Evolutionary conservation across 768 basidiomycete genomes (phyloP).

Genomic region (Auricularia sp.): DNA sequence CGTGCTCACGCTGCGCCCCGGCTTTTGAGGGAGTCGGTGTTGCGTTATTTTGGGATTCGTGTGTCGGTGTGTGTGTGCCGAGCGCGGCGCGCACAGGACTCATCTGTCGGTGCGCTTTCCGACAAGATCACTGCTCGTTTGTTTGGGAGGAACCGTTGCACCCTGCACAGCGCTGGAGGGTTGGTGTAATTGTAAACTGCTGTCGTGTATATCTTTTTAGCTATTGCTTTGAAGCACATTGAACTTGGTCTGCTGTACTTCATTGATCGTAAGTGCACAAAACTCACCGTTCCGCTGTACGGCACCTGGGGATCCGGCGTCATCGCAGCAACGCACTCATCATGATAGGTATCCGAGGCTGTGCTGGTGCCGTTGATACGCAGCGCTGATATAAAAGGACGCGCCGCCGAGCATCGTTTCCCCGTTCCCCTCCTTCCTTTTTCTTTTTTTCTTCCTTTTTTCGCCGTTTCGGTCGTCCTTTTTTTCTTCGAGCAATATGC

Average conservation of each 20-base stretch:
- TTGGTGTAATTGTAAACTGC: no score
- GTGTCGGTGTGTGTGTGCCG: neutral
- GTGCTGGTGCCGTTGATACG: neutral
- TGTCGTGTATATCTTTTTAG: no score
- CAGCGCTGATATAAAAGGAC: neutral
- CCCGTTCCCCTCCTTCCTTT: neutral
- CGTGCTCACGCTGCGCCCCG: slow-evolving; percentile 41
- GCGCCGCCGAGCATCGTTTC: neutral
- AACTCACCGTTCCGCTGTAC: no score
- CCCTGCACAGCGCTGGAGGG: no score
- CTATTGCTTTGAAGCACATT: no score
- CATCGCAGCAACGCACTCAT: no score
- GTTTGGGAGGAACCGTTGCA: neutral
- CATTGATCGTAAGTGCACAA: no score
- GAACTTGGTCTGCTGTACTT: no score
- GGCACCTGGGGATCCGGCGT: no score
- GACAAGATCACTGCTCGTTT: no score
- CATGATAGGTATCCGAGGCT: neutral
- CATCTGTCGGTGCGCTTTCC: no score
- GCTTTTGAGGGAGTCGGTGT: slow-evolving; percentile 4
- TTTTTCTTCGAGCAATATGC: neutral
- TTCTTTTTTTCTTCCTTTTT: neutral
- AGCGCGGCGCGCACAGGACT: no score
- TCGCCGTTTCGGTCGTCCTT: neutral
- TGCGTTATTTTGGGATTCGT: neutral